Base-by-base conservation (phyloP, 176 grass and related monocot species). In the Rhynchospora pubera region DNA sequence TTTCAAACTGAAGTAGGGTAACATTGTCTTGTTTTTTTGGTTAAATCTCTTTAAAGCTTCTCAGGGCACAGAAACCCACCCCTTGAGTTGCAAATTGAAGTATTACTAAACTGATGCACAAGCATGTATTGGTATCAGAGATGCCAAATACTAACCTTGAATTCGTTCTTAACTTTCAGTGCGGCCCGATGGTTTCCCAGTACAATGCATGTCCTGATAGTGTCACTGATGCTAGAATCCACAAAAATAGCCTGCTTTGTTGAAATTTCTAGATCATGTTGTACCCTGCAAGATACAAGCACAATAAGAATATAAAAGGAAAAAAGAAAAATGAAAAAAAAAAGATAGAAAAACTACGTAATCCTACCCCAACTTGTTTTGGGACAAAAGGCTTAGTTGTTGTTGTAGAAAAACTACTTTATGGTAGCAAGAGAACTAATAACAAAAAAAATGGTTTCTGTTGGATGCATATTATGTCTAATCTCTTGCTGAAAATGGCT, bases 211-310 rank as follows among this genome's bases (percentile, higher is more conserved):
- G 96, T 95, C 84, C 91, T 85, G 51, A 99, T 99, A 32, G 96
- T 99, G 89, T 95, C 93, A 85, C 93, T 99, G 61, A 99, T 89
- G 59, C 96, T 99, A 67, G 96, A 99, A 84, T 90, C 96, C 83
- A 99, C 84, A 84, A 99, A 99, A 90, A 99, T 99, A 48, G 91
- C 70, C 83, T 95, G 92, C 71, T 99, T 95, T 65, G 93, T 95
- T 60, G 92, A 91, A 85, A 95, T 87, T 91, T 99, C 96, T 79
- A 99, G 89, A n/a, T 99, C 84, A 88, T 91, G 93, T 53, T 95
- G 96, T 16, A 83, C 79, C 90, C 96, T 99, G 83, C 23, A 76
- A 30, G 58, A 62, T 85, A 81, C 14, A 88, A 82, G n/a, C 14
- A 48, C 79, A 71, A 57, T 43, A 87, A 87, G 46, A 15, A 42